Percentiles rank a stretch among this genome's conserved stretches.
These are phyloP conservation scores for Hippophae gyantsensis DNA, from an alignment of 306 rosid species.

Conservation along the genomic window DNA sequence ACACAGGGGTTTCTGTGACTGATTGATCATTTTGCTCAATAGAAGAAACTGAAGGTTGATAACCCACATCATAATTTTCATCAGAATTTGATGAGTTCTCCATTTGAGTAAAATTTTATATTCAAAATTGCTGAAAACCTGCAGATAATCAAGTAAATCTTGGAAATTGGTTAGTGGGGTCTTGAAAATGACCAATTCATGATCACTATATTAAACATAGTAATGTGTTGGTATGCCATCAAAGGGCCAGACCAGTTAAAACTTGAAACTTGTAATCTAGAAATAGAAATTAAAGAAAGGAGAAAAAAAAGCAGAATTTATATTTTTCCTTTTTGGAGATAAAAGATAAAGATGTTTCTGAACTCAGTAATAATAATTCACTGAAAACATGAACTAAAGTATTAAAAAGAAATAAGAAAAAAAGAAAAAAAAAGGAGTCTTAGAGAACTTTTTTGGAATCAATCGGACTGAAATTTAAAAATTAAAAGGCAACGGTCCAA, in stretches of 20 bases:
- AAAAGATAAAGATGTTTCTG: conserved; percentile 26
- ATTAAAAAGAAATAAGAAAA: conserved; percentile 24
- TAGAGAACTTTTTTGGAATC: neutral
- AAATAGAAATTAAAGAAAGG: conserved; percentile 8
- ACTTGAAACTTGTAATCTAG: neutral
- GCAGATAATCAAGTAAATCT: conserved; percentile 30
- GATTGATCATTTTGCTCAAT: conserved; percentile 64
- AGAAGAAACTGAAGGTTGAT: conserved; percentile 61
- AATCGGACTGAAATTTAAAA: conserved; percentile 28
- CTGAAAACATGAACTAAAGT: conserved; percentile 27
- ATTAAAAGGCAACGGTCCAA: conserved; percentile 30
- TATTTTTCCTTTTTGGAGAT: no score
- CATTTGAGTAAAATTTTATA: conserved; percentile 27
- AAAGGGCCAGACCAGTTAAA: no score
- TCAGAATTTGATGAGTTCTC: conserved; percentile 43
- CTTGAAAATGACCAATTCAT: no score
- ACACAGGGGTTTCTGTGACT: conserved; percentile 37
- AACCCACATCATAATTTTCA: conserved; percentile 44
- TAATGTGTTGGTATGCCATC: no score
- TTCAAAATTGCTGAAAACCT: conserved; percentile 37
- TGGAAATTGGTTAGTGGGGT: conserved; percentile 11
- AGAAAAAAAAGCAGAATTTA: neutral
- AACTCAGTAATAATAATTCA: conserved; percentile 29
- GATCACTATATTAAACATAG: no score
- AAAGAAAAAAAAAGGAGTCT: neutral